A percentile compares a stretch with the other conserved stretches of the same genome.
These are phyloP conservation scores for Fusarium oxysporum DNA, from an alignment of 2,329 filamentous ascomycete genomes.

Conservation along the genomic window DNA sequence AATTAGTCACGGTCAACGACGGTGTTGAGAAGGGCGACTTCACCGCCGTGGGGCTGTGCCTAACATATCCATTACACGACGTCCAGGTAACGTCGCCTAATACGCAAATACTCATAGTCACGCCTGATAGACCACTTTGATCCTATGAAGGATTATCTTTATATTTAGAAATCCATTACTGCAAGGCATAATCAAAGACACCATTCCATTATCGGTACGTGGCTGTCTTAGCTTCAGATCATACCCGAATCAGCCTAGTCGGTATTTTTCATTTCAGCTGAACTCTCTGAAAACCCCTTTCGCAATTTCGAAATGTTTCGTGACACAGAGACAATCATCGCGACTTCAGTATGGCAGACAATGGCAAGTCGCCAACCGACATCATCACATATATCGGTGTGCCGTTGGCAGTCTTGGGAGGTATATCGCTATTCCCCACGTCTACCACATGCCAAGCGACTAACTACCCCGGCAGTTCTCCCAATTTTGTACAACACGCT, in stretches of 20 bases:
- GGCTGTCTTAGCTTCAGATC: conserved; percentile 8
- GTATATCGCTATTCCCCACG: conserved; percentile 5
- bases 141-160: fast-evolving
- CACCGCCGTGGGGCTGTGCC: fast-evolving
- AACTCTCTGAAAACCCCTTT: conserved; percentile 6
- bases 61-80: fast-evolving
- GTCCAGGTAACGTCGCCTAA: fast-evolving
- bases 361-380: conserved; percentile 54
- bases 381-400: conserved; percentile 69
- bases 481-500: conserved; percentile 75
- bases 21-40: fast-evolving
- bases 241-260: conserved; percentile 24
- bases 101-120: fast-evolving
- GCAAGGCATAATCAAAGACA: too few species aligned
- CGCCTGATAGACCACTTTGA: too few species aligned
- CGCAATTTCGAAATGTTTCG: neutral
- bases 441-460: neutral
- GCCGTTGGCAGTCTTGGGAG: conserved; percentile 67
- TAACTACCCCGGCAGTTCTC: conserved; percentile 55
- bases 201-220: neutral
- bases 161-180: fast-evolving
- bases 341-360: conserved; percentile 46
- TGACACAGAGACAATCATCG: neutral
- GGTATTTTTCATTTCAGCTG: conserved; percentile 10
- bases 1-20: fast-evolving